phyloP scores from a whole-genome alignment of 2,329 filamentous ascomycete species.

The Elsinoe australis region DNA sequence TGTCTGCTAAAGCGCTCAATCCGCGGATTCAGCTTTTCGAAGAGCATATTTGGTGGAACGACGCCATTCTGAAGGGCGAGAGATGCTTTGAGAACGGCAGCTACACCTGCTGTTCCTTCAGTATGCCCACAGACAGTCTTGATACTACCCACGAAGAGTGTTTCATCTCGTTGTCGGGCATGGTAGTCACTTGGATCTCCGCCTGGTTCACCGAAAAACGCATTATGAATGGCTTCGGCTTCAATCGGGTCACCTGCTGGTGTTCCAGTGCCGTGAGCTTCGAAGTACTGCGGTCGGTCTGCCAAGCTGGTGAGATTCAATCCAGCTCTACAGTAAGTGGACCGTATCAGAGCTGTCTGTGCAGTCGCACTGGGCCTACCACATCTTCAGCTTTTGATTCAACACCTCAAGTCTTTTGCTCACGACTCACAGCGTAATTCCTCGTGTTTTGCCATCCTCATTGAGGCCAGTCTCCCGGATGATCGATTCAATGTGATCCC shows the following conservation, averaged over 20 bases:
- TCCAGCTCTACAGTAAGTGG: constrained; percentile 33
- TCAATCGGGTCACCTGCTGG: constrained; percentile 26
- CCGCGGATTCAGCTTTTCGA: constrained; percentile 24
- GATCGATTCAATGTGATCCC: constrained; percentile 39
- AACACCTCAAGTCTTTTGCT: not conserved
- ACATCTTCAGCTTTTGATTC: not conserved
- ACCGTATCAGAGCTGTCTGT: constrained; percentile 33
- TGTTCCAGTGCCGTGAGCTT: constrained; percentile 29
- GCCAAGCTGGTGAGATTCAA: constrained; percentile 24
- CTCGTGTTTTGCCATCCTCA: constrained; percentile 34
- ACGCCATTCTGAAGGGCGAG: constrained; percentile 23
- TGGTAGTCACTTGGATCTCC: no score
- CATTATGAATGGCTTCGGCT: constrained; percentile 22
- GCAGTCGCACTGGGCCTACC: constrained; percentile 29
- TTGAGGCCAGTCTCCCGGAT: constrained; percentile 33
- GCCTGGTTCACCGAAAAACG: not conserved
- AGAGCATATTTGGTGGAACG: constrained; percentile 24
- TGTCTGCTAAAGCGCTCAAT: constrained; percentile 27
- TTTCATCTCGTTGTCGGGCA: constrained; percentile 28
- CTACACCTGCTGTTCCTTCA: constrained; percentile 45
- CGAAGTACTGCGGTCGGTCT: constrained; percentile 20
- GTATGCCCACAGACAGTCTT: constrained; percentile 40
- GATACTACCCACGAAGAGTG: constrained; percentile 26
- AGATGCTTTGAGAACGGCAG: constrained; percentile 38
- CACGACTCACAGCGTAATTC: constrained; percentile 33